Percentiles rank a stretch among this genome's conserved stretches.
Evolutionary conservation across 306 rosid species (phyloP).

Genomic region (Glycyrrhiza uralensis): DNA sequence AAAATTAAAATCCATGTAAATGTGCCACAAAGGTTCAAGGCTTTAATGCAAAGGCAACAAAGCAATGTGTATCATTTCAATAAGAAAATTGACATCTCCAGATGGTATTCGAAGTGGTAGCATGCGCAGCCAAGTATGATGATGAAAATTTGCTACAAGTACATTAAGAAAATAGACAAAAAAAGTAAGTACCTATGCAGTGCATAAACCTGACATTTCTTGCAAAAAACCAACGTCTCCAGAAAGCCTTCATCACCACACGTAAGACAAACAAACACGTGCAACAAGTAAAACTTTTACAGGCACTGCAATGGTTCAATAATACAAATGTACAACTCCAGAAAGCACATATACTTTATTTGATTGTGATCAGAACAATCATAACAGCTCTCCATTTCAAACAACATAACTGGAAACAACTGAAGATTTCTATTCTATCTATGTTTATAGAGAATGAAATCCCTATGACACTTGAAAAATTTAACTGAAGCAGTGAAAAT

Average conservation of each 20-base stretch:
- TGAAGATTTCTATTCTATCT: too few species aligned
- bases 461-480: too few species aligned
- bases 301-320: background rate
- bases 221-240: slow-evolving; percentile 32
- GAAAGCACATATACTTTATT: background rate
- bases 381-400: too few species aligned
- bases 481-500: too few species aligned
- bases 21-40: background rate
- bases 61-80: background rate
- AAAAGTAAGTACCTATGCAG: slow-evolving; percentile 30
- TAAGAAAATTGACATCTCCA: background rate
- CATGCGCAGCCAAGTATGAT: background rate
- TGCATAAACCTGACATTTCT: slow-evolving; percentile 20
- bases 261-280: slow-evolving; percentile 36
- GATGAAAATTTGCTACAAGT: background rate
- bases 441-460: too few species aligned
- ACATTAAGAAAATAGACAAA: background rate
- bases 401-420: too few species aligned
- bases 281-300: background rate
- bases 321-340: background rate
- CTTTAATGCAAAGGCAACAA: background rate
- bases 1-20: background rate
- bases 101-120: background rate
- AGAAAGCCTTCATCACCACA: slow-evolving; percentile 32
- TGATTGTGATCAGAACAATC: too few species aligned